Evolutionary conservation across 345 rosid species (phyloP).

Genomic region (Passiflora organensis): DNA sequence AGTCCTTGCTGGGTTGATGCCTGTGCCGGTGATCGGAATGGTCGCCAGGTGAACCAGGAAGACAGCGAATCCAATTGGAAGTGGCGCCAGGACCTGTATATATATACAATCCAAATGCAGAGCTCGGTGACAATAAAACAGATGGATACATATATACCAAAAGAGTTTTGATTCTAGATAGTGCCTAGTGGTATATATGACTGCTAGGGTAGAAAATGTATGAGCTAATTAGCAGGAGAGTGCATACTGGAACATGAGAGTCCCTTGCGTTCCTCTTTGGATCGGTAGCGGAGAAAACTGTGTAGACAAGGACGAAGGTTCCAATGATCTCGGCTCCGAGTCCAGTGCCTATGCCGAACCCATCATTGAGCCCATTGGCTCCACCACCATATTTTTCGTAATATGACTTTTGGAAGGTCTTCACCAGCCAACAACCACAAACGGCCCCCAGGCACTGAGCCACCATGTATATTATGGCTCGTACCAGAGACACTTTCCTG

Average conservation of each 20-base stretch:
- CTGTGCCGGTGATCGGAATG: constrained; percentile 41
- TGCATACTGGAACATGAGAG: constrained; percentile 41
- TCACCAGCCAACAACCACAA: constrained; percentile 42
- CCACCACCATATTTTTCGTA: constrained; percentile 36
- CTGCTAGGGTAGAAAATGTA: too few relatives aligned
- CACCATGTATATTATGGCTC: constrained; percentile 40
- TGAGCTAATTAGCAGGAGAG: too few relatives aligned
- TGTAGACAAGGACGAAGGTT: constrained; percentile 46
- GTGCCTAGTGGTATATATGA: too few relatives aligned
- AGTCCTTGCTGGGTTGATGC: constrained; percentile 44
- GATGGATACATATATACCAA: too few relatives aligned
- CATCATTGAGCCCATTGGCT: constrained; percentile 26
- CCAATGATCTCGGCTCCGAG: constrained; percentile 44
- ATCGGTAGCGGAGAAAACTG: constrained; percentile 44
- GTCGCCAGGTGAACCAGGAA: constrained; percentile 48
- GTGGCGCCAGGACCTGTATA: constrained; percentile 42
- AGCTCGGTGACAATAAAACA: too few relatives aligned
- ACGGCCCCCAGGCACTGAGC: constrained; percentile 49
- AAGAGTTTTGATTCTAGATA: too few relatives aligned
- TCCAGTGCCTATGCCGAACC: constrained; percentile 41
- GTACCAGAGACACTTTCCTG: constrained; percentile 40
- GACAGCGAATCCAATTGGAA: constrained; percentile 45
- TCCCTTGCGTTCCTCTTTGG: constrained; percentile 46
- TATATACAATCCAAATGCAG: background rate
- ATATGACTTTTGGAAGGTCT: constrained; percentile 35